Conservation (phyloP, 768 basidiomycete genomes). For the Rhizopogon roseolus region DNA sequence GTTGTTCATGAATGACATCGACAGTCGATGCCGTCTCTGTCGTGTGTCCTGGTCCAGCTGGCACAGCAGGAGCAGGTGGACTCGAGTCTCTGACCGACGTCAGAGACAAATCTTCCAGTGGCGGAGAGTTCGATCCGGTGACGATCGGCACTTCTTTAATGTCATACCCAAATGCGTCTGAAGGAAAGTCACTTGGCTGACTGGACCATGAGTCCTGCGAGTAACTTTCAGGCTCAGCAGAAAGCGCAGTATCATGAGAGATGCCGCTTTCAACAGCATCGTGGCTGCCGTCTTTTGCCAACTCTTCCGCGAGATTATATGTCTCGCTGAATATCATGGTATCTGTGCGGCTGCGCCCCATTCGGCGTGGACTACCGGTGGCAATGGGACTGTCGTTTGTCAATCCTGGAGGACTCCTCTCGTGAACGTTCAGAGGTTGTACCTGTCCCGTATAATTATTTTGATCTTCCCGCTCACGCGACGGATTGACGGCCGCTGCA, state of each 20-base stretch:
- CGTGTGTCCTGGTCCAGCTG: background rate
- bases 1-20: background rate
- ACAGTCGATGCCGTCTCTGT: background rate
- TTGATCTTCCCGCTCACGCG: conserved; percentile 5
- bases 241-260: conserved; percentile 10
- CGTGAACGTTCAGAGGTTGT: conserved; percentile 7
- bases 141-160: conserved; percentile 19
- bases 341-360: conserved; percentile 59
- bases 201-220: conserved; percentile 9
- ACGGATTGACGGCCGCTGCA: conserved; percentile 35
- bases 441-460: conserved; percentile 6
- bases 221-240: conserved; percentile 8
- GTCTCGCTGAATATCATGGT: conserved; percentile 67
- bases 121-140: conserved; percentile 19
- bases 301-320: conserved; percentile 33
- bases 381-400: conserved; percentile 10
- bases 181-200: background rate
- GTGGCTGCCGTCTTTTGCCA: conserved; percentile 19
- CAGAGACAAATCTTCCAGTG: conserved; percentile 21
- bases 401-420: conserved; percentile 20
- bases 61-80: background rate
- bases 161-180: conserved; percentile 10
- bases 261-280: background rate
- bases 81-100: conserved; percentile 19
- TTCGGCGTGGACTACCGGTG: conserved; percentile 37